Base-by-base conservation (phyloP, 176 grass and related monocot genomes). In the Bolboschoenus planiculmis region DNA sequence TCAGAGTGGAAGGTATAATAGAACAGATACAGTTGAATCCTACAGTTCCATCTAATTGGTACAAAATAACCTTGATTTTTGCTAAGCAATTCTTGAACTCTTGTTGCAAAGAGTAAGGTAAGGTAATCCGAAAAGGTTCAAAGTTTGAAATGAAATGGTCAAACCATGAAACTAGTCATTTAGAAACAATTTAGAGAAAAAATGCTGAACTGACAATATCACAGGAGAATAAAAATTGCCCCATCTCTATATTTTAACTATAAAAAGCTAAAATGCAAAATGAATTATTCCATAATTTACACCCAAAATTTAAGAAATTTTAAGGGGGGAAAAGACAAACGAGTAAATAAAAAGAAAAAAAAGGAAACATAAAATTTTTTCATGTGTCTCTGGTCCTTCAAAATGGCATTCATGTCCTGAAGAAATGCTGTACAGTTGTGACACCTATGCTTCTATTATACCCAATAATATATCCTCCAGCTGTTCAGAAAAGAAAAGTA, bases 401-500 rank as follows among this genome's bases (percentile, higher is more conserved):
- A 81, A 53, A 78, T 83, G 79, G 83, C 33, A 37, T 70, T 78
- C 48, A 50, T 63, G 56, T 81, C 30, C 48, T 43, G 48, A 85
- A 78, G 31, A 82, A 82, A 82, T 15, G 74, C 85, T 92, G 83
- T 92, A 96, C 90, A 96, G 4, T 89, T 96, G 48, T 56, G 56
- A 85, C 44, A 78, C 85, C 62, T 86, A 71, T 27, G 50, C 58
- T 80, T 64, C 21, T 46, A 47, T 73, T 37, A 73, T 72, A 43
- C 30, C 20, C 61, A 67, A 35, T 80, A 44, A 90, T 60, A 29
- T 47, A 83, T 34, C 56, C 62, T 79, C 56, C 84, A 83, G 47
- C 53, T 88, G 73, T 66, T 66, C 18, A 68, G 6, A 85, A 65
- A 89, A 55, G 9, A 18, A 76, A 51, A 13, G 36, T 15, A 20